phyloP scores from a whole-genome alignment of 2,329 filamentous ascomycete species.

The Ophiobolus disseminans region DNA sequence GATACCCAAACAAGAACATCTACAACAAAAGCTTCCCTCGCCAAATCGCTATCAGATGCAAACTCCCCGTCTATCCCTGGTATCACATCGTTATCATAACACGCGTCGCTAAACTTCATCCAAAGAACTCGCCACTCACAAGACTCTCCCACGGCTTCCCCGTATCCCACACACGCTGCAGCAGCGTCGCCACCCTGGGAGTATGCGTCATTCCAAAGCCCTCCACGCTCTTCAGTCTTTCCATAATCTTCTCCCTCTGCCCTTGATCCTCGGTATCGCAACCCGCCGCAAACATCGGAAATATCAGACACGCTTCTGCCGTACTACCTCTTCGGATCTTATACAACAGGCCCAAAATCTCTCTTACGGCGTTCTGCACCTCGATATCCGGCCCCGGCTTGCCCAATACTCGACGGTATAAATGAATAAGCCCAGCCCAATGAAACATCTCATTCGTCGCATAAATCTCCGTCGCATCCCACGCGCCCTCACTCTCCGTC shows the following conservation, averaged over 20 bases:
- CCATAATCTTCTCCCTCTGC: slow-evolving; percentile 67
- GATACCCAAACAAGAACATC: background rate
- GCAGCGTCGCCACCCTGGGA: slow-evolving; percentile 66
- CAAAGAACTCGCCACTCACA: slow-evolving; percentile 72
- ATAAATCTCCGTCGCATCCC: slow-evolving; percentile 69
- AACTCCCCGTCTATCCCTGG: background rate
- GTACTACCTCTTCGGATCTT: slow-evolving; percentile 70
- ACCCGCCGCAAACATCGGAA: slow-evolving; percentile 84
- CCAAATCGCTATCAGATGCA: background rate
- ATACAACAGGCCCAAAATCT: slow-evolving; percentile 68
- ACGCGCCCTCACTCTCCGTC: slow-evolving; percentile 52
- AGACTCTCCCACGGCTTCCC: slow-evolving; percentile 72
- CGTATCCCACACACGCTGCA: slow-evolving; percentile 75
- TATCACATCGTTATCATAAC: background rate
- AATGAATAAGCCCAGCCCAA: slow-evolving; percentile 77
- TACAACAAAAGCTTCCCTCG: background rate
- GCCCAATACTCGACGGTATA: slow-evolving; percentile 75
- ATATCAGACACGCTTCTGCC: slow-evolving; percentile 77
- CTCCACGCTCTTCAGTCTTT: slow-evolving; percentile 72
- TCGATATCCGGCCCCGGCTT: slow-evolving; percentile 63
- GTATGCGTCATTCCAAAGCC: slow-evolving; percentile 79
- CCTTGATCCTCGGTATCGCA: slow-evolving; percentile 69
- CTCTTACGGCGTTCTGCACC: slow-evolving; percentile 68
- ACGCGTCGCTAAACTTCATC: slow-evolving; percentile 37
- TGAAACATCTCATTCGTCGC: slow-evolving; percentile 82